Conservation (phyloP, 1,284 basidiomycete genomes). For the Ganoderma sinense region DNA sequence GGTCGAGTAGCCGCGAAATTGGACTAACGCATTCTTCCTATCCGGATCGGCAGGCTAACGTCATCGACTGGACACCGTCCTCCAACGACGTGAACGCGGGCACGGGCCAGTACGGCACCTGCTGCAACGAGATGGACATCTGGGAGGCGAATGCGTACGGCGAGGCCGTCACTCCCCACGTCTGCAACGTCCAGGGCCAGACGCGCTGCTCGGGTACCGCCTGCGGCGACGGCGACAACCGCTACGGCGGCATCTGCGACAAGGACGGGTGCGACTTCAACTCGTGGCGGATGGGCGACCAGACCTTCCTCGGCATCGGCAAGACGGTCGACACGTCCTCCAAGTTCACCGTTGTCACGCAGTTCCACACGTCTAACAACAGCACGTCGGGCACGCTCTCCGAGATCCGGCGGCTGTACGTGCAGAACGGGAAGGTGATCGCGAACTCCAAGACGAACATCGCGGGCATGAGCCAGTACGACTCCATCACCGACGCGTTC, state of each 20-base stretch:
- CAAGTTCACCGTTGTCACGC: conserved; percentile 55
- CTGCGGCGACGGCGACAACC: conserved; percentile 46
- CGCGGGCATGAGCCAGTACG: conserved; percentile 44
- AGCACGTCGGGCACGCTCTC: conserved; percentile 50
- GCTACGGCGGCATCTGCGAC: conserved; percentile 56
- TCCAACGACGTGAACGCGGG: conserved; percentile 53
- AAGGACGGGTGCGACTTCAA: conserved; percentile 65
- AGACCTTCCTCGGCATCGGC: conserved; percentile 55
- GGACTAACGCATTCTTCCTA: background rate
- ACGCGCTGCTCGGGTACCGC: conserved; percentile 48
- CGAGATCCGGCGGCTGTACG: conserved; percentile 62
- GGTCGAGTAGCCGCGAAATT: background rate
- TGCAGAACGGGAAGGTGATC: conserved; percentile 59
- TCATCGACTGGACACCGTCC: conserved; percentile 48
- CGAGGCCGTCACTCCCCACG: conserved; percentile 56
- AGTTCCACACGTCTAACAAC: conserved; percentile 56
- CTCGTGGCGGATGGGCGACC: conserved; percentile 59
- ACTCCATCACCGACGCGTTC: conserved; percentile 49
- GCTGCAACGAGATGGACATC: conserved; percentile 65
- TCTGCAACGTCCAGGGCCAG: conserved; percentile 50
- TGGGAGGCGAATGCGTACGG: conserved; percentile 62
- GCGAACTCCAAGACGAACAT: conserved; percentile 56
- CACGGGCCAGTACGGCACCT: conserved; percentile 52
- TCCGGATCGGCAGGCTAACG: conserved; percentile 48
- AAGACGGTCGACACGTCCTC: conserved; percentile 53